A percentile compares a stretch with the other conserved stretches of the same genome.
Conservation (phyloP, 805 yeast genomes). For the Suhomyces sp. region DNA sequence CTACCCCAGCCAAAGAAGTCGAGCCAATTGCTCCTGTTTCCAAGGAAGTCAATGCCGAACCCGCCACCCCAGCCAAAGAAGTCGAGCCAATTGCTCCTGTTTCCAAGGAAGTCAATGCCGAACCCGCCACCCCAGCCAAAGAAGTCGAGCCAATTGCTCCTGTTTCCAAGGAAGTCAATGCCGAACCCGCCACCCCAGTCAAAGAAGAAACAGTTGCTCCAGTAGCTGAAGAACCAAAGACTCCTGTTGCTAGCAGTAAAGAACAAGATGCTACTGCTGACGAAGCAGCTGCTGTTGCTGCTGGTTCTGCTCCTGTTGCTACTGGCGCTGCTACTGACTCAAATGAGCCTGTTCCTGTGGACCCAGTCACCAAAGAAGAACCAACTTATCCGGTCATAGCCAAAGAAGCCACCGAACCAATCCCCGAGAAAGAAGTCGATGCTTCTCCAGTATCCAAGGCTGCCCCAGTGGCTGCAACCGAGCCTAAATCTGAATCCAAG, state of each 20-base stretch:
- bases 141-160: slow-evolving; percentile 4
- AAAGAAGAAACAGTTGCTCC: slow-evolving; percentile 4
- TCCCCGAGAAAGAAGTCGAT: slow-evolving; percentile 11
- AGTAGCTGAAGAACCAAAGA: no score
- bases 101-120: no score
- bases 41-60: no score
- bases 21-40: no score
- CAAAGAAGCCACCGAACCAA: slow-evolving; percentile 1
- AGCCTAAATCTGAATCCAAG: slow-evolving; percentile 9
- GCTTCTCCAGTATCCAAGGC: slow-evolving; percentile 10
- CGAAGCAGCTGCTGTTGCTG: slow-evolving; percentile 5
- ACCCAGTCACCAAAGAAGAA: slow-evolving; percentile 10
- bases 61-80: no score
- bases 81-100: slow-evolving; percentile 1
- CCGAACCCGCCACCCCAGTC: neutral
- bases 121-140: neutral
- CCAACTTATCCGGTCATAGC: slow-evolving; percentile 6
- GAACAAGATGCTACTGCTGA: slow-evolving; percentile 1
- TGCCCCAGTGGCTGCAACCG: neutral
- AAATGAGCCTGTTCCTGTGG: slow-evolving; percentile 3
- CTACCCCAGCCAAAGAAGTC: neutral
- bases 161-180: neutral
- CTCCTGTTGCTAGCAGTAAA: no score
- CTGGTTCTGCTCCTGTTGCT: slow-evolving; percentile 6
- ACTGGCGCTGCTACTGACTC: neutral